Evolutionary conservation across 2,329 filamentous ascomycete genomes (phyloP), one percentile per base, ranked within the genome.

Genomic region (Penicillium sp.): DNA sequence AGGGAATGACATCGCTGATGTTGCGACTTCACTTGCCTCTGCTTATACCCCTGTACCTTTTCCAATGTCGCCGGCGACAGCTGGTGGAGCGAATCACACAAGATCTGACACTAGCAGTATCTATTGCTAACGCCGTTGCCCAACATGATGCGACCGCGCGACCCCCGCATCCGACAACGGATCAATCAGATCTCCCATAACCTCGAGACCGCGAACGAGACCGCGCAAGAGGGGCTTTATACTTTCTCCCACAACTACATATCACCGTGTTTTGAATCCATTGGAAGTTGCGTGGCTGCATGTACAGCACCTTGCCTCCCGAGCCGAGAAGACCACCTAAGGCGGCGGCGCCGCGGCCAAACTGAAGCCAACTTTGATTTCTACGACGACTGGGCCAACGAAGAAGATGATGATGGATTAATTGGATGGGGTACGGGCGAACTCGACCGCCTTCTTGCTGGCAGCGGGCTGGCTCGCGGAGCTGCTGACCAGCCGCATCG

Each of bases 361-460:
- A 89, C 91, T 29, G 92, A 97, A 74, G 84, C 89, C 65, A 92
- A 85, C 67, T 97, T 97, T 70, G 93, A 97, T 72, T 97, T 97
- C 72, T 97, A 97, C 77, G 93, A 97, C 73, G 93, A 97, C 73
- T 97, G 93, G 93, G 91, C 96, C 58, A 80, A 82, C 44, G 81
- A 85, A 52, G 82, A 85, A 54, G 66, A 63, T 31, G 81, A 83
- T 48, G 79, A 78, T 34, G 82, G 85, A 38, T 72, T 93, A 46
- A 76, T 92, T 50, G 87, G 85, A 44, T 96, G 91, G 89, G 86
- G 87, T 38, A 86, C 83, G 63, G 91, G 95, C 66, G 91, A 96
- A 69, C 86, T 95, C 77, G 93, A 96, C 70, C 82, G 90, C 49
- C 75, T 97, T 59, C 76, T 96, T 48, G 89, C 87, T 12, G 87